A percentile compares a stretch with the other conserved stretches of the same genome.
Conservation (phyloP, 73 alveolate genomes). For the Paramecium pentaurelia region DNA sequence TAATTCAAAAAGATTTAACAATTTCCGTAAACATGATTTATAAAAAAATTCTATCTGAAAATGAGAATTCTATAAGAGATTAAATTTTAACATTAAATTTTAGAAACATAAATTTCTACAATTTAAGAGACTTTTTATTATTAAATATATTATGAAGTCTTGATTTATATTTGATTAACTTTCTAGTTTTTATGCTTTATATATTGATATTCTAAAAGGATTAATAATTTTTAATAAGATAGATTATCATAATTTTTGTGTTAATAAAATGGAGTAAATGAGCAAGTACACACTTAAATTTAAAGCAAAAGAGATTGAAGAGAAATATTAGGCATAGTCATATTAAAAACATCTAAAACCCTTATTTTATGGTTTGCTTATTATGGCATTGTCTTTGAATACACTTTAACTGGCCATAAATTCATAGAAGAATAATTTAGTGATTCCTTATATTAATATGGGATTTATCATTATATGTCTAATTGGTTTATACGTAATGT, state of each 20-base stretch:
- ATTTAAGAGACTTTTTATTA: not conserved
- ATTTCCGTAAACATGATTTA: too few species aligned
- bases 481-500: not conserved
- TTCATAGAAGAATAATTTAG: not conserved
- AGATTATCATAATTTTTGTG: not conserved
- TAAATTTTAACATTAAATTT: not conserved
- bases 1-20: too few species aligned
- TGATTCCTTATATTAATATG: not conserved
- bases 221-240: not conserved
- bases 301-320: not conserved
- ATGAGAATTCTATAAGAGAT: not conserved
- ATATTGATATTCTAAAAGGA: not conserved
- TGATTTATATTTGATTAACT: not conserved
- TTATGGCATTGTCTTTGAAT: not conserved
- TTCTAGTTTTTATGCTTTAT: not conserved
- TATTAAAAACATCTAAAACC: not conserved
- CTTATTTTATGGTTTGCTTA: not conserved
- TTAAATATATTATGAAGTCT: not conserved
- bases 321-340: not conserved
- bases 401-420: not conserved
- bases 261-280: not conserved
- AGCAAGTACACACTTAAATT: not conserved
- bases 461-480: not conserved
- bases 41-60: not conserved
- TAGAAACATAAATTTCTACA: not conserved